Evolutionary conservation across 805 yeast genomes (phyloP).

Genomic region (Candida sphagnicola): DNA sequence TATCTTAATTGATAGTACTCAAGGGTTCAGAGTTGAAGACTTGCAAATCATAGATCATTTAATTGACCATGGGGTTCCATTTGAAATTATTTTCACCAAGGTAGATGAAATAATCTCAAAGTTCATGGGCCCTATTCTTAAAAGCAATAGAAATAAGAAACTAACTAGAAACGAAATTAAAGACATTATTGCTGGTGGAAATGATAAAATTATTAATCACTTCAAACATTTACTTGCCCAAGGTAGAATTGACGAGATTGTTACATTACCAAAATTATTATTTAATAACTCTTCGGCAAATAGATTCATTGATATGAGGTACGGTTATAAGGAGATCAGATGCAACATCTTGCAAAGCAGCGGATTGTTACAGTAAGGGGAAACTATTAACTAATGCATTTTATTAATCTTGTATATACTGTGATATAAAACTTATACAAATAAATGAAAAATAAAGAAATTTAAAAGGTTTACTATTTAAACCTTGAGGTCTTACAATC

Average conservation of each 20-base stretch:
- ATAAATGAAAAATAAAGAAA: neutral
- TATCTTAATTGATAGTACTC: constrained; percentile 56
- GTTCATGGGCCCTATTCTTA: constrained; percentile 9
- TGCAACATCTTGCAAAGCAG: constrained; percentile 50
- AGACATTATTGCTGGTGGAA: constrained; percentile 15
- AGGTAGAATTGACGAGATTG: constrained; percentile 26
- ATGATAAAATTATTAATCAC: constrained; percentile 21
- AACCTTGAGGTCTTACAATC: neutral
- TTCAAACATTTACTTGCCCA: constrained; percentile 35
- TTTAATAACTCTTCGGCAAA: constrained; percentile 50
- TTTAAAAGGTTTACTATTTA: neutral
- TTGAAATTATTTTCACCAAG: constrained; percentile 75
- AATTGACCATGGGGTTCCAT: constrained; percentile 54
- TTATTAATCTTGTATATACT: constrained; percentile 1
- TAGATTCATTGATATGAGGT: constrained; percentile 31
- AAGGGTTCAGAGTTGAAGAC: constrained; percentile 61
- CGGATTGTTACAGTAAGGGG: constrained; percentile 23
- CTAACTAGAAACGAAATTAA: constrained; percentile 6
- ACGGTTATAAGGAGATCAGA: constrained; percentile 55
- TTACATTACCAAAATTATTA: constrained; percentile 38
- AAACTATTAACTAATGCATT: neutral
- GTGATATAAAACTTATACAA: constrained; percentile 1
- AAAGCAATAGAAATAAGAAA: constrained; percentile 11
- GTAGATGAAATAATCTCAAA: constrained; percentile 50
- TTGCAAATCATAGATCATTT: constrained; percentile 47